Evolutionary conservation across 768 basidiomycete genomes (phyloP), one percentile per base, ranked within the genome.

Genomic region (Mrakia frigida): DNA sequence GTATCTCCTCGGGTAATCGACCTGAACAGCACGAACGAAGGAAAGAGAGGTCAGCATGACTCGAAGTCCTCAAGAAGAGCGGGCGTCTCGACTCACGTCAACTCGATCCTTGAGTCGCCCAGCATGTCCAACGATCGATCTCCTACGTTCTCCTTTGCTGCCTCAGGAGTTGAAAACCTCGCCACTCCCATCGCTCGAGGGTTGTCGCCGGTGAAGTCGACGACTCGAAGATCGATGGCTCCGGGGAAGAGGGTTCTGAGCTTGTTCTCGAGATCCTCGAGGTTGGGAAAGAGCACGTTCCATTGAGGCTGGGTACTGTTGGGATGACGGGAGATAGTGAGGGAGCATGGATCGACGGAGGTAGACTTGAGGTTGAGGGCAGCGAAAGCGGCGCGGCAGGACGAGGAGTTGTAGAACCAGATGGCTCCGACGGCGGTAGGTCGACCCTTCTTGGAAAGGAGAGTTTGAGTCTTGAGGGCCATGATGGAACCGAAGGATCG

Each of bases 281-380:
- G n/a, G 33, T n/a, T 63, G 6, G 31, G 61, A 18, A 28, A 63
- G 16, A 37, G 31, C 13, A 63, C 18, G 35, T 63, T n/a, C 61
- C 61, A 63, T 6, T n/a, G 61, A 63, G 61, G 28, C 5, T 63
- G 35, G 5, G 61, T 33, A 13, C 61, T 63, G 31, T 63, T 33
- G 21, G 61, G 61, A 33, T 63, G 61, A 35, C 61, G 61, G 16
- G 61, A 63, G 33, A 63, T 63, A 33, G 61, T 63, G 61, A 63
- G n/a, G 31, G 61, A 63, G 61, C 61, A 63, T 0, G 61, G 61
- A 33, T 63, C 61, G 61, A 63, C 31, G 33, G 37, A 6, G 33
- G n/a, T 37, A 1, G 61, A 35, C 5, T 37, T 63, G 35, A 1
- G 61, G 31, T 63, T 13, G 28, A 3, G 21, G 1, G 28, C 61